Conservation (phyloP, 2,329 filamentous ascomycete species). For the Colletotrichum melonis region DNA sequence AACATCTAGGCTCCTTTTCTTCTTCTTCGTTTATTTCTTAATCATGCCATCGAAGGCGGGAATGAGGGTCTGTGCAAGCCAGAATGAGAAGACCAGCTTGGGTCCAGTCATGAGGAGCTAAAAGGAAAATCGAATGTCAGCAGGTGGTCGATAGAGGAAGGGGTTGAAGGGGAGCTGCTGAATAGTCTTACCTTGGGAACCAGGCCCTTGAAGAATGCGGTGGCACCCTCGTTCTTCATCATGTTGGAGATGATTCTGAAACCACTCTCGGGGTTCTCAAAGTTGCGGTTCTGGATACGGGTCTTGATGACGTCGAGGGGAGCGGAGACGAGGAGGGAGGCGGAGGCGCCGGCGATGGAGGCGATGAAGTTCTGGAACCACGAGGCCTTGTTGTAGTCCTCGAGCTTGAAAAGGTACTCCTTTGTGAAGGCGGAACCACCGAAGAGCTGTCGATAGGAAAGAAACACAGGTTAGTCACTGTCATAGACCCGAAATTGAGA, state of each 20-base stretch:
- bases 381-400: constrained; percentile 93
- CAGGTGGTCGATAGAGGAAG: neutral
- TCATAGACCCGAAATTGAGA: neutral
- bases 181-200: constrained; percentile 79
- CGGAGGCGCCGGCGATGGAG: constrained; percentile 93
- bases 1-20: constrained; percentile 15
- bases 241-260: constrained; percentile 94
- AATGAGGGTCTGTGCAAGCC: constrained; percentile 98
- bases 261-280: constrained; percentile 95
- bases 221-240: constrained; percentile 87
- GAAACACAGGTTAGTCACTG: constrained; percentile 1
- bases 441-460: constrained; percentile 75
- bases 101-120: constrained; percentile 97
- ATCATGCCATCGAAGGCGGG: constrained; percentile 80
- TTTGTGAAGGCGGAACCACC: constrained; percentile 98
- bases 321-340: constrained; percentile 95
- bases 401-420: constrained; percentile 90
- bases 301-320: constrained; percentile 98
- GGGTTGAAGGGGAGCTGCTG: neutral
- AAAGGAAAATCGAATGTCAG: constrained; percentile 36
- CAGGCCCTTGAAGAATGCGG: constrained; percentile 96
- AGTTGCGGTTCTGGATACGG: constrained; percentile 97
- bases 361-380: constrained; percentile 99
- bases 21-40: constrained; percentile 41
- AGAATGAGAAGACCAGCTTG: constrained; percentile 99